A percentile compares a stretch with the other conserved stretches of the same genome.
phyloP scores from a whole-genome alignment of 257 asterid genomes.

The Avicennia marina region DNA sequence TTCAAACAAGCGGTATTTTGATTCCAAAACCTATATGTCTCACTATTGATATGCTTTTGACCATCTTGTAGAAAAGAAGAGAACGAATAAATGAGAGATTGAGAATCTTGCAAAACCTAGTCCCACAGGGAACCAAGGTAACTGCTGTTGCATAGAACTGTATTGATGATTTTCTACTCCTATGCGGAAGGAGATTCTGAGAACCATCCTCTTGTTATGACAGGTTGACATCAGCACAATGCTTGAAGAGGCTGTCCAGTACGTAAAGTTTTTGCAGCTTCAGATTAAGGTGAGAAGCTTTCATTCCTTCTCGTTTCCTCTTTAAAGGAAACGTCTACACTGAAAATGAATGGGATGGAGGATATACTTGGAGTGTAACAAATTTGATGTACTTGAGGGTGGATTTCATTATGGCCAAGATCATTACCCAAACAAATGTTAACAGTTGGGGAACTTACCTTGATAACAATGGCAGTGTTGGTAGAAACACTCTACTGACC shows the following conservation, averaged over 20 bases:
- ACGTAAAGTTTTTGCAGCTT: slow-evolving; percentile 50
- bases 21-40: neutral
- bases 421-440: too few relatives aligned
- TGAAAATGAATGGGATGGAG: too few relatives aligned
- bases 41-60: neutral
- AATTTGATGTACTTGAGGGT: neutral
- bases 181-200: slow-evolving; percentile 4
- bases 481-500: too few relatives aligned
- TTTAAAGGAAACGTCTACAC: neutral
- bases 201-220: neutral
- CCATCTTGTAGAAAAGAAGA: slow-evolving; percentile 45
- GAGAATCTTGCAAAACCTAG: slow-evolving; percentile 41
- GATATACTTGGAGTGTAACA: too few relatives aligned
- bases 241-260: slow-evolving; percentile 58
- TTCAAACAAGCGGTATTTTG: neutral
- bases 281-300: slow-evolving; percentile 41
- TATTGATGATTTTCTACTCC: neutral
- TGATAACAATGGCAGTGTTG: too few relatives aligned
- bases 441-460: too few relatives aligned
- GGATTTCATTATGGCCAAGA: neutral
- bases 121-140: slow-evolving; percentile 56
- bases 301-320: neutral
- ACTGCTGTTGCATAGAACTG: neutral
- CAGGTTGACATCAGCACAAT: slow-evolving; percentile 59
- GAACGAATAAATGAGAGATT: slow-evolving; percentile 47